These are phyloP conservation scores for Aspergillus brunneoviolaceus DNA, from an alignment of 2,329 filamentous ascomycete species.

Conservation along the genomic window DNA sequence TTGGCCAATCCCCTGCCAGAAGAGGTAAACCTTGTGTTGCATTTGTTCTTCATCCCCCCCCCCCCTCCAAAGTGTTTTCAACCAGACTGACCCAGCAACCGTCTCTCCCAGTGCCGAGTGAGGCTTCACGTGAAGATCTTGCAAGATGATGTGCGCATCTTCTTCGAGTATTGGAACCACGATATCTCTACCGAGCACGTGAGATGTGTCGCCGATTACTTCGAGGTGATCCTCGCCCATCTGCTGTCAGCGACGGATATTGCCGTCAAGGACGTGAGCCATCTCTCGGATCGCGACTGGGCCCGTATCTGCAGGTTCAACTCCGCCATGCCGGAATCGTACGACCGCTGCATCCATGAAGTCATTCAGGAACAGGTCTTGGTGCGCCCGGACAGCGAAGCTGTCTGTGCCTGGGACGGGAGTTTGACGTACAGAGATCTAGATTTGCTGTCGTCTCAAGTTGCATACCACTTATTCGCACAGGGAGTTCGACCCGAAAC, in stretches of 20 bases:
- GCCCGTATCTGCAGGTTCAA: conserved; percentile 57
- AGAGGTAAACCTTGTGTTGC: conserved; percentile 26
- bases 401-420: conserved; percentile 43
- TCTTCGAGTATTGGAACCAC: conserved; percentile 40
- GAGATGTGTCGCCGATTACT: conserved; percentile 52
- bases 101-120: conserved; percentile 31
- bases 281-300: conserved; percentile 58
- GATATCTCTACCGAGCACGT: conserved; percentile 40
- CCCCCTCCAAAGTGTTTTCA: conserved; percentile 4
- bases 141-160: conserved; percentile 35
- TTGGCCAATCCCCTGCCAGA: conserved; percentile 32
- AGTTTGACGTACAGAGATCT: conserved; percentile 38
- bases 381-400: conserved; percentile 32
- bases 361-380: conserved; percentile 39
- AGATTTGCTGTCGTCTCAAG: conserved; percentile 37
- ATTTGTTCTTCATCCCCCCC: not conserved
- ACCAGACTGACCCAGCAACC: not conserved
- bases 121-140: conserved; percentile 38
- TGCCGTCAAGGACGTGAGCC: conserved; percentile 49
- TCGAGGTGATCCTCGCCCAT: conserved; percentile 53
- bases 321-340: conserved; percentile 41
- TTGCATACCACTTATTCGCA: conserved; percentile 38
- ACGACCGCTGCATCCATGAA: conserved; percentile 43
- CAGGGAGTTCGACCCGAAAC: conserved; percentile 43
- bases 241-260: conserved; percentile 47